Conservation (phyloP, 345 rosid genomes). For the Xanthoceras sorbifolium region DNA sequence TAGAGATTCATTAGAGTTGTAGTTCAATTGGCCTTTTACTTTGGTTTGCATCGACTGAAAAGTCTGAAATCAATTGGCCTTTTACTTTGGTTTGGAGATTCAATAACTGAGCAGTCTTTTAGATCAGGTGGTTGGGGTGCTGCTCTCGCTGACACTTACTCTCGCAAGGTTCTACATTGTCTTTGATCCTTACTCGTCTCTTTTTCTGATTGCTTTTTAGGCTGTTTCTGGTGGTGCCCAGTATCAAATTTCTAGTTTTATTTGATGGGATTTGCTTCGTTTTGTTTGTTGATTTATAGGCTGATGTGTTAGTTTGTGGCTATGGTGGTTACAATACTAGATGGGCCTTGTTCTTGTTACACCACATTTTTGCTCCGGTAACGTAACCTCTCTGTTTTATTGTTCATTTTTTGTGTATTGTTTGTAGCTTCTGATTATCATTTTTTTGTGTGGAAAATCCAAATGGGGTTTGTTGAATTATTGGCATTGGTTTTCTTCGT, state of each 20-base stretch:
- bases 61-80: background rate
- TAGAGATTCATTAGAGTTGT: background rate
- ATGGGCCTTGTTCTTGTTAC: conserved; percentile 89
- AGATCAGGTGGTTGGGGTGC: conserved; percentile 92
- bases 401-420: background rate
- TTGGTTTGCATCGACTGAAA: background rate
- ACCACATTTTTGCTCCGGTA: conserved; percentile 73
- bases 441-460: too few relatives aligned
- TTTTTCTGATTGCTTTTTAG: background rate
- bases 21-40: background rate
- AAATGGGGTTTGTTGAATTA: conserved; percentile 11
- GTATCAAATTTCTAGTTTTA: background rate
- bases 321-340: conserved; percentile 92
- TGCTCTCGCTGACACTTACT: conserved; percentile 68
- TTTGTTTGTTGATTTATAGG: conserved; percentile 33
- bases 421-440: too few relatives aligned
- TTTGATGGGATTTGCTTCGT: background rate
- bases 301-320: conserved; percentile 85
- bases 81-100: conserved; percentile 98
- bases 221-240: background rate
- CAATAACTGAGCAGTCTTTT: conserved; percentile 80
- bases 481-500: background rate
- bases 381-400: background rate
- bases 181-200: background rate
- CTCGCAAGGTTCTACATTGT: conserved; percentile 63